Conservation (phyloP, 192 early-diverging fungal genomes). For the Entomortierella chlamydospora region DNA sequence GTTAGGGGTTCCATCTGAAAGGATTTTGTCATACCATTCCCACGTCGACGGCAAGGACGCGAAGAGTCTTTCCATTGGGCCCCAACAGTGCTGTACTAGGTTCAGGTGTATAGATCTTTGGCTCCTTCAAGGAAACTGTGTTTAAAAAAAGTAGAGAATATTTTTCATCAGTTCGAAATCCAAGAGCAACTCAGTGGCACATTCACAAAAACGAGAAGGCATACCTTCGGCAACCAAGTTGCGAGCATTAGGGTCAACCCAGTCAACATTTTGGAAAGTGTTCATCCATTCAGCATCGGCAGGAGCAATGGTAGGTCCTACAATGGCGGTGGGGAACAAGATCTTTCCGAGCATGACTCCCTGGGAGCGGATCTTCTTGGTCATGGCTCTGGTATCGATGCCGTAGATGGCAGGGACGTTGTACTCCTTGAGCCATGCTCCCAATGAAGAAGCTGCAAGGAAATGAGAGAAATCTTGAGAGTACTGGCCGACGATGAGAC, state of each 20-base stretch:
- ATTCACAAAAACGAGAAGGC: neutral
- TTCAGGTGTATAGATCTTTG: constrained; percentile 80
- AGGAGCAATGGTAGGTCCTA: constrained; percentile 58
- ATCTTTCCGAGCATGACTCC: constrained; percentile 94
- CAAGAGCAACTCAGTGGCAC: too few species aligned
- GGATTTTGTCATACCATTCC: constrained; percentile 88
- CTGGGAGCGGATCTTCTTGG: constrained; percentile 94
- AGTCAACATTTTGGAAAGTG: constrained; percentile 84
- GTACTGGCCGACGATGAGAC: constrained; percentile 92
- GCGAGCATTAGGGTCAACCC: constrained; percentile 92
- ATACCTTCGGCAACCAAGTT: constrained; percentile 91
- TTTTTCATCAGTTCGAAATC: too few species aligned
- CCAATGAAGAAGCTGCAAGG: constrained; percentile 86
- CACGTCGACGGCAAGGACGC: constrained; percentile 94
- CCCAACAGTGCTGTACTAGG: constrained; percentile 65
- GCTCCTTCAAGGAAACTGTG: constrained; percentile 85
- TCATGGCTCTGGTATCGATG: constrained; percentile 96
- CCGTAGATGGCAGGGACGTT: constrained; percentile 93
- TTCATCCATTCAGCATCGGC: constrained; percentile 66
- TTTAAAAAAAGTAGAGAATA: neutral
- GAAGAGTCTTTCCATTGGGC: constrained; percentile 76
- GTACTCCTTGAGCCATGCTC: constrained; percentile 92
- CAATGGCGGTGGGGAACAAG: constrained; percentile 78
- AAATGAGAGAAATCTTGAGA: constrained; percentile 94
- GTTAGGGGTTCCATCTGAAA: too few species aligned